Evolutionary conservation across 2,329 filamentous ascomycete genomes (phyloP), one percentile per base, ranked within the genome.

Genomic region (Nothopassalora personata): DNA sequence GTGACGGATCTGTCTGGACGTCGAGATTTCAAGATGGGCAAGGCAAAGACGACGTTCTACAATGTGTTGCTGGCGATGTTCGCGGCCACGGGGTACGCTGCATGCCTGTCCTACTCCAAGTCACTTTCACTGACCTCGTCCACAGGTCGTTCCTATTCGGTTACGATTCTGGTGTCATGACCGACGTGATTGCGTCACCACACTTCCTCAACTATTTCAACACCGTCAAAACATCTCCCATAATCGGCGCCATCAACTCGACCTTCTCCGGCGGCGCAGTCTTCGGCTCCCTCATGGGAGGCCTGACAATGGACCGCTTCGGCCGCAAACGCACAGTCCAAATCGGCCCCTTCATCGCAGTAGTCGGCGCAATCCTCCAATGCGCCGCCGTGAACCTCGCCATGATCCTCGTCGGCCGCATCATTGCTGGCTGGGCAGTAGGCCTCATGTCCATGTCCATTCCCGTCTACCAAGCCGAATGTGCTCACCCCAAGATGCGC

Each of bases 391-490:
- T 80, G 60, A 77, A 80, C 53, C 72, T 84, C 18, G 73, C 76
- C 11, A 83, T 86, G 83, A 84, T 80, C 68, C 77, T 78, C 57
- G 77, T 80, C 7, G 83, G 85, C 0, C 81, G 85, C 10, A 81
- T 86, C 64, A 76, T 86, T 58, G 83, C 81, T 33, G 83, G 83
- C 5, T 79, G 82, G 68, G 83, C 83, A 3, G 80, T 86, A 48
- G 84, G 83, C 10, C 69, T 82, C 18, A 77, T 85, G 64, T 82
- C 79, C 18, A 85, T 83, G 68, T 82, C 80, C 3, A 81, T 87
- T 2, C 85, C 84, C 3, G 79, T 84, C 34, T 87, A 87, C 68
- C 84, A 86, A 59, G 81, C 84, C 9, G 85, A 87, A 68, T 80
- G 83, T 56, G 83, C 84, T 0, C 78, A 83, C 64, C 65, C 83